Percentiles rank a stretch among this genome's conserved stretches.
These are phyloP conservation scores for Scedosporium apiospermum DNA, from an alignment of 2,329 filamentous ascomycete genomes.

Conservation along the genomic window DNA sequence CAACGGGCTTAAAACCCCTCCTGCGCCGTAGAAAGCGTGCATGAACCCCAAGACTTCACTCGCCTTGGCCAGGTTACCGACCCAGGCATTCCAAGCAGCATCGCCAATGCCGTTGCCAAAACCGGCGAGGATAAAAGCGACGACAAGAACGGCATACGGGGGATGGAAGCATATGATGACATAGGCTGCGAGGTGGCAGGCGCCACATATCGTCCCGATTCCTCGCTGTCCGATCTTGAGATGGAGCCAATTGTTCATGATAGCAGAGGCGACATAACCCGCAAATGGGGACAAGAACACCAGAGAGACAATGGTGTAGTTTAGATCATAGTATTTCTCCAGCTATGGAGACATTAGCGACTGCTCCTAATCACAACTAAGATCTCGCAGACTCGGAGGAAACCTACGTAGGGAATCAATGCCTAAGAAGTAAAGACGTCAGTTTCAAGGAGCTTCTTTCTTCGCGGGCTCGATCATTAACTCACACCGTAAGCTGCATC, in stretches of 20 bases:
- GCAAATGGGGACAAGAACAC: constrained; percentile 58
- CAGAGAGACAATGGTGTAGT: constrained; percentile 54
- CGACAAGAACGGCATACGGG: constrained; percentile 56
- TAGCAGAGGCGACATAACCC: constrained; percentile 54
- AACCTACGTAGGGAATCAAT: constrained; percentile 6
- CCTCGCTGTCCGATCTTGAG: constrained; percentile 59
- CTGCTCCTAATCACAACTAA: neutral
- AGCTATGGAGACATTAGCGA: neutral
- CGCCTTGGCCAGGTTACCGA: constrained; percentile 61
- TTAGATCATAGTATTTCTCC: constrained; percentile 45
- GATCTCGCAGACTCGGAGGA: neutral
- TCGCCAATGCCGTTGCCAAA: constrained; percentile 64
- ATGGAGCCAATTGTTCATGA: constrained; percentile 57
- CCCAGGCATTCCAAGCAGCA: constrained; percentile 48
- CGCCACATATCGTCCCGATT: constrained; percentile 55
- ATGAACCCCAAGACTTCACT: constrained; percentile 68
- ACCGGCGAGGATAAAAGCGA: constrained; percentile 56
- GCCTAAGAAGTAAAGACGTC: neutral
- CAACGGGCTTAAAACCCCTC: constrained; percentile 59
- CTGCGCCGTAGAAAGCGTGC: constrained; percentile 63
- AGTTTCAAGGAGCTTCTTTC: neutral
- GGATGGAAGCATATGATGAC: constrained; percentile 57
- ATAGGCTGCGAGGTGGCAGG: constrained; percentile 56
- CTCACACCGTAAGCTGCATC: constrained; percentile 56
- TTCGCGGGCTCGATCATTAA: constrained; percentile 8